These are phyloP conservation scores for Didymella keratinophila DNA, from an alignment of 2,329 filamentous ascomycete species.

Conservation along the genomic window DNA sequence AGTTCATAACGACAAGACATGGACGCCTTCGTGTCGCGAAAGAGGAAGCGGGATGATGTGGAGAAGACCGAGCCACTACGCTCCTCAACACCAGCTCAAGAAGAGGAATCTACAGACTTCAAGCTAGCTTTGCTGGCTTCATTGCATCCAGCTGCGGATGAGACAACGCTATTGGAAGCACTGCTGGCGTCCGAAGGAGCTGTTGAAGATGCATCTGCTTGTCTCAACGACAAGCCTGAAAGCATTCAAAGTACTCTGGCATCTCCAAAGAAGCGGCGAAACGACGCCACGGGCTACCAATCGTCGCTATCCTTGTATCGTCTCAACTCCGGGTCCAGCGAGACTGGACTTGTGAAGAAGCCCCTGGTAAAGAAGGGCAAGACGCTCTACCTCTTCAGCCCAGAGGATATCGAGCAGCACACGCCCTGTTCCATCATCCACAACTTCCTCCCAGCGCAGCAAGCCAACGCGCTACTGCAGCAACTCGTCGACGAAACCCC, in stretches of 20 bases:
- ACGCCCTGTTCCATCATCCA: slow-evolving; percentile 93
- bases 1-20: slow-evolving; percentile 26
- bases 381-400: slow-evolving; percentile 84
- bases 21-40: slow-evolving; percentile 52
- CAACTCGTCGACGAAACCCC: slow-evolving; percentile 79
- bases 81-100: slow-evolving; percentile 32
- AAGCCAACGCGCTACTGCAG: slow-evolving; percentile 75
- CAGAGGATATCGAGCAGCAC: slow-evolving; percentile 78
- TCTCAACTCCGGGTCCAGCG: slow-evolving; percentile 17
- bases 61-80: background rate
- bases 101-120: slow-evolving; percentile 84
- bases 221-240: slow-evolving; percentile 55
- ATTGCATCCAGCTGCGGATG: slow-evolving; percentile 69
- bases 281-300: slow-evolving; percentile 51
- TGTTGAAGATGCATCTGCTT: slow-evolving; percentile 69
- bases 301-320: slow-evolving; percentile 51
- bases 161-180: slow-evolving; percentile 77
- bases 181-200: slow-evolving; percentile 80
- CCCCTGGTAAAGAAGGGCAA: slow-evolving; percentile 76
- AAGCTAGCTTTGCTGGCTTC: slow-evolving; percentile 87
- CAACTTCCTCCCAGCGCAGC: slow-evolving; percentile 78
- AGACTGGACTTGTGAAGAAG: slow-evolving; percentile 39
- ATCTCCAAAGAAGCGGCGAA: slow-evolving; percentile 45
- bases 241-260: slow-evolving; percentile 26
- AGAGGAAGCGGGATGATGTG: slow-evolving; percentile 40